Evolutionary conservation across 805 yeast species (phyloP), one percentile per base, ranked within the genome.

Genomic region (Cyberlindnera euphorbiae): DNA sequence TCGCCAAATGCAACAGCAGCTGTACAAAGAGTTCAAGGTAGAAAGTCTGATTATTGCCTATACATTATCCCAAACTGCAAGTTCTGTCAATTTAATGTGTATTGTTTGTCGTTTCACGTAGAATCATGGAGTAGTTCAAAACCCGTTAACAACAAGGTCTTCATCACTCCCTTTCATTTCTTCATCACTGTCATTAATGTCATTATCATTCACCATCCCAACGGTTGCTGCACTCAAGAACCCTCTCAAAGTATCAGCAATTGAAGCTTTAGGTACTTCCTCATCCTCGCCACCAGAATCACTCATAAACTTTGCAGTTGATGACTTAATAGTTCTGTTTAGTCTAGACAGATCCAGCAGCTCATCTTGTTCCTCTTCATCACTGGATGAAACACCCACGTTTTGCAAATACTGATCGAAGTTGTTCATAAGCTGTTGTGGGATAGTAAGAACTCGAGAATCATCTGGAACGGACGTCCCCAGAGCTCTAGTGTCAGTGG

Each of bases 351-450:
- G 46, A 29, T 55, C 59, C 17, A 39, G 33, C 2, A 33, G 35
- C 10, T 38, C 41, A 17, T 53, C 56, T 14, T 41, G 39, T 6
- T 45, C 52, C n/a, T 45, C 50, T 3, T 47, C 55, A 8, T 43
- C 49, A 7, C 34, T 33, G 8, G 49, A 39, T 2, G 46, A 42
- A 12, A 36, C 44, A 14, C 46, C 45, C 26, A 55, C 39, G 27
- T 43, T 53, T n/a, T 52, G 49, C 8, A 53, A 28, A 30, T 48
- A 53, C 13, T 45, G 48, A 27, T 53, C 58, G 36, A 53, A 44
- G 30, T 55, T 55, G n/a, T 36, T 47, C 39, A 53, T 30, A n/a
- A 53, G 33, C 30, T 54, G 59, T 36, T 50, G 55, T n/a, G 59
- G 55, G 10, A 54, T 36, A 3, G 56, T 53, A 14, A 54, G 32